These are phyloP conservation scores for Rhizopus arrhizus DNA, from an alignment of 371 early-diverging fungal genomes.

Conservation along the genomic window DNA sequence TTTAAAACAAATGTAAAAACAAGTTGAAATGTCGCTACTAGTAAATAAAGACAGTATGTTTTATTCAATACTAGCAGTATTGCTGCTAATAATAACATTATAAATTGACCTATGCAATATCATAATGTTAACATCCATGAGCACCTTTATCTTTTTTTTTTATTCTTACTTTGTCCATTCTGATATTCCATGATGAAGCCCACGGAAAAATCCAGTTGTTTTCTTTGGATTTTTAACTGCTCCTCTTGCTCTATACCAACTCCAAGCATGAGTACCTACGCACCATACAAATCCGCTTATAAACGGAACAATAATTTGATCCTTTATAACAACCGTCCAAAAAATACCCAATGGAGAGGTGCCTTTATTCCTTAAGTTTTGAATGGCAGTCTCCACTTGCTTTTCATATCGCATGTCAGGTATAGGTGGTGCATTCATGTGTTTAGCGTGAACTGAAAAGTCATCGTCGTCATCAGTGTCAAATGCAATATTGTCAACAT, in stretches of 20 bases:
- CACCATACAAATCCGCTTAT: slow-evolving; percentile 49
- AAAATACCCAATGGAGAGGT: slow-evolving; percentile 34
- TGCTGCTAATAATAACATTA: slow-evolving; percentile 5
- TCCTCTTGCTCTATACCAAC: slow-evolving; percentile 42
- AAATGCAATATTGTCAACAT: slow-evolving; percentile 15
- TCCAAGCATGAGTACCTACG: slow-evolving; percentile 40
- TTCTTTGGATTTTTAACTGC: slow-evolving; percentile 19
- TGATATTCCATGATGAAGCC: slow-evolving; percentile 33
- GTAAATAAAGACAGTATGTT: slow-evolving; percentile 44
- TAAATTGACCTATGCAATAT: slow-evolving; percentile 11
- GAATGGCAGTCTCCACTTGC: slow-evolving; percentile 42
- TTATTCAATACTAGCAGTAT: slow-evolving; percentile 4
- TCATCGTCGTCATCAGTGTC: slow-evolving; percentile 28
- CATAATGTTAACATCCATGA: not conserved
- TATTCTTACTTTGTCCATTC: slow-evolving; percentile 39
- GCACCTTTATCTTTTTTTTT: not conserved
- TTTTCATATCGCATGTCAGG: slow-evolving; percentile 55
- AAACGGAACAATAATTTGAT: slow-evolving; percentile 51
- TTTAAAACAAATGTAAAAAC: slow-evolving; percentile 42
- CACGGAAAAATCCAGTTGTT: slow-evolving; percentile 27
- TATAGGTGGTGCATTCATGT: slow-evolving; percentile 33
- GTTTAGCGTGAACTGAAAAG: slow-evolving; percentile 21
- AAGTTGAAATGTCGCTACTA: too few relatives aligned
- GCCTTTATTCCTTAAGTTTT: slow-evolving; percentile 31
- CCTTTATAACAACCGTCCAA: slow-evolving; percentile 41